phyloP scores from a whole-genome alignment of 345 rosid genomes.

The Arabidopsis arenosa region DNA sequence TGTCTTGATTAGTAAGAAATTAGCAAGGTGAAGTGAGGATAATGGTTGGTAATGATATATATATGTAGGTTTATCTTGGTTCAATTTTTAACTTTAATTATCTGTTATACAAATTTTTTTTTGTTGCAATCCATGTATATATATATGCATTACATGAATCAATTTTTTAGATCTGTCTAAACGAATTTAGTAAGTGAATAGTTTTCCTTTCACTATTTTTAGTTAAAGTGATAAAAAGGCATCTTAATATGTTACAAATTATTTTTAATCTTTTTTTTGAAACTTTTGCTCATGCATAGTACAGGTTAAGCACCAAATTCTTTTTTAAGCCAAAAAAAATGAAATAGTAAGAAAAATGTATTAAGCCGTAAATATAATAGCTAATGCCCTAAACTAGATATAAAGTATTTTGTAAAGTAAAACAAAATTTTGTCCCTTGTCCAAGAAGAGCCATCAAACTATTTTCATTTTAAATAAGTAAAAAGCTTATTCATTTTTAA shows the following conservation, averaged over 20 bases:
- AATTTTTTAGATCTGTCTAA: background rate
- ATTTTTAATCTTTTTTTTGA: background rate
- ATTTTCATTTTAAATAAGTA: background rate
- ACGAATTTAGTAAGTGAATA: background rate
- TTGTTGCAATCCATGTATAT: background rate
- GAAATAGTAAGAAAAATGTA: background rate
- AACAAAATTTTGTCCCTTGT: constrained; percentile 13
- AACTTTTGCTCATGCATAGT: background rate
- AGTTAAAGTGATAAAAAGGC: background rate
- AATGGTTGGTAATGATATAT: background rate
- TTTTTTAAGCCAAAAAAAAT: background rate
- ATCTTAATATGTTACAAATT: background rate
- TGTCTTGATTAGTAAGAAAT: too few relatives aligned
- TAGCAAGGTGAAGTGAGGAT: background rate
- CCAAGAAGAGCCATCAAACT: constrained; percentile 13
- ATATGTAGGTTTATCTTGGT: background rate
- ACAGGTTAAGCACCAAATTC: background rate
- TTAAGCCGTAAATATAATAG: background rate
- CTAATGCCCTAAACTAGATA: constrained; percentile 1
- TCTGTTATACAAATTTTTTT: background rate
- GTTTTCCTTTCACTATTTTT: background rate
- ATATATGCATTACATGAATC: background rate
- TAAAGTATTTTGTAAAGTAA: constrained; percentile 4
- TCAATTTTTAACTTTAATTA: background rate
- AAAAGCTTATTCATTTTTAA: constrained; percentile 10